Base-by-base conservation (phyloP, 371 early-diverging fungal genomes). In the Mucor circinelloides region DNA sequence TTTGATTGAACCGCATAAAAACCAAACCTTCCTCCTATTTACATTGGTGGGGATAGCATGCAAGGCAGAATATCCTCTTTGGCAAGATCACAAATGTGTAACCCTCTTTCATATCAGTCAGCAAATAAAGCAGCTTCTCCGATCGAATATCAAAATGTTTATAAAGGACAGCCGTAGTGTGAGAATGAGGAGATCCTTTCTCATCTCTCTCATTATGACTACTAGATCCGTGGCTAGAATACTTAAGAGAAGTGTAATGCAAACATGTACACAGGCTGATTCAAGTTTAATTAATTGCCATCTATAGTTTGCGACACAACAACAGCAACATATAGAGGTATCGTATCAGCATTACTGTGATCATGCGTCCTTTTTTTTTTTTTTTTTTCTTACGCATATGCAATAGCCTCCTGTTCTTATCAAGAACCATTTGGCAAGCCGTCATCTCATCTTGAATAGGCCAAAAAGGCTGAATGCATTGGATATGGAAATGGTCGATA, bases 381-480 rank as follows among this genome's bases (percentile, higher is more conserved):
- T 34, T 1, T 7, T 48, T 48, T 44, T 48, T 28, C 44, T 44
- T n/a, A 62, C 13, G 30, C 7, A 15, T 58, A 42, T 54, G 54
- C 7, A 28, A 30, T 61, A 62, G 71, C 54, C 67, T 36, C 27
- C 62, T 58, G 58, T 71, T 25, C 58, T 55, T 10, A 34, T 71
- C 31, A 48, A 59, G 30, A 63, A 63, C 8, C 31, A 66, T 46
- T 42, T 46, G 3, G 44, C 44, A 1, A 31, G 48, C n/a, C 73
- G 74, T n/a, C 77, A 90, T 15, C 82, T 96, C 56, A 82, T 94
- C 42, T 82, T 97, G 56, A 96, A 96, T 79, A 85, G 96, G 30
- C 97, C 96, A 2, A 81, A 85, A 60, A 89, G 86, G 7, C 76
- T 94, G 32, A 97, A 97, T 75, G 90, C 96, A 10, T 82, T 97